Evolutionary conservation across 2,329 filamentous ascomycete genomes (phyloP), one percentile per base, ranked within the genome.

Genomic region (Microdochium trichocladiopsis): DNA sequence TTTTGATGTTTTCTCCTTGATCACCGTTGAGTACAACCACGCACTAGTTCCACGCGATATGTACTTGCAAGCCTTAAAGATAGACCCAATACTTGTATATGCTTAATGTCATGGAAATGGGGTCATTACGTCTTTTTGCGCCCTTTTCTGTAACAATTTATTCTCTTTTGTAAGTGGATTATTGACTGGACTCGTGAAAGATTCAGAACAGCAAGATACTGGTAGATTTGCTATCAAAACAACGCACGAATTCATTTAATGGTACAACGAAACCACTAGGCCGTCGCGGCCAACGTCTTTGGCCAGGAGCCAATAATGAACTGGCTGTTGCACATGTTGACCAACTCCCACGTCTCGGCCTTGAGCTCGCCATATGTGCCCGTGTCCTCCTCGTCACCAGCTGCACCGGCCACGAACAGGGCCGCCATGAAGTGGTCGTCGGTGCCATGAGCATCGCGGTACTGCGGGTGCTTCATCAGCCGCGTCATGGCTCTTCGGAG

Each of bases 361-460:
- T 69, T 72, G 56, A 82, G 60, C 53, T 67, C 63, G 0, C 71
- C 75, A 33, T 65, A 56, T 12, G 66, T 60, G 0, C 66, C 69
- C 51, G 70, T 64, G 62, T 81, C 77, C 23, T 75, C 73, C 50
- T 65, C 59, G 28, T 73, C 73, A 1, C 82, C 75, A 25, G 70
- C 71, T 2, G 76, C 69, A 1, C 84, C 84, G 0, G 82, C 80
- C 0, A 84, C 77, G 66, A 87, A 88, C 59, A 83, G 70, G 2
- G 79, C 74, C 1, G 82, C 70, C 79, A 87, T 86, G 57, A 84
- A 87, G 61, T 88, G 84, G 62, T 88, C 85, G 60, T 88, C 84
- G 0, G 84, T 87, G 1, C 74, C 83, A 66, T 88, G 84, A 0
- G 85, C 84, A 58, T 87, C 83, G 16, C 84, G 68, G 60, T 78